Evolutionary conservation across 495 filamentous ascomycete species (phyloP).

Genomic region (Penicillium salamii): DNA sequence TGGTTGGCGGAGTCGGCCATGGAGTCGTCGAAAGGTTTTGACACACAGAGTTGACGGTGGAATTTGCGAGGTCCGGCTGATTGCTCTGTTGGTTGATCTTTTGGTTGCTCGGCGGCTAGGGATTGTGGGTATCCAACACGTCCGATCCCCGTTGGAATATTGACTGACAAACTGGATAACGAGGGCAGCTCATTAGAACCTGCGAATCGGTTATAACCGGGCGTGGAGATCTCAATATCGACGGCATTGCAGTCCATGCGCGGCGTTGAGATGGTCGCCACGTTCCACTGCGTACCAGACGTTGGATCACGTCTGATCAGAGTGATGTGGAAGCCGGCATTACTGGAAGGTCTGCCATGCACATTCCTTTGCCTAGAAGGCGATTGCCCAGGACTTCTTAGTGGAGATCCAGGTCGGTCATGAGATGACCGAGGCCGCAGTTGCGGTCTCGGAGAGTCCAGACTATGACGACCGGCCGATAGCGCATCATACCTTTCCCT

Average conservation of each 20-base stretch:
- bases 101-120: constrained; percentile 10
- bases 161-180: constrained; percentile 28
- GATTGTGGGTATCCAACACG: constrained; percentile 16
- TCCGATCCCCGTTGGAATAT: constrained; percentile 25
- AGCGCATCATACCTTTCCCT: constrained; percentile 23
- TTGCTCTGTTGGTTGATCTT: constrained; percentile 6
- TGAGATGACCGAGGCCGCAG: constrained; percentile 33
- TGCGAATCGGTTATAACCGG: constrained; percentile 61
- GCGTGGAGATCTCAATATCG: constrained; percentile 59
- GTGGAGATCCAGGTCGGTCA: constrained; percentile 18
- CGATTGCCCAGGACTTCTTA: constrained; percentile 30
- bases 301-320: constrained; percentile 85
- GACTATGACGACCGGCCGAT: constrained; percentile 28
- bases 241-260: constrained; percentile 37
- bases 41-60: constrained; percentile 38
- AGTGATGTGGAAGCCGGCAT: constrained; percentile 61
- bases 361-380: constrained; percentile 15
- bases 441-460: constrained; percentile 33
- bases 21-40: constrained; percentile 25
- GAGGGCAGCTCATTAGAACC: constrained; percentile 36
- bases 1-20: background rate
- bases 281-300: constrained; percentile 82
- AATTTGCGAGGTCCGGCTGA: constrained; percentile 33
- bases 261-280: constrained; percentile 63
- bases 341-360: constrained; percentile 1